Evolutionary conservation across 345 rosid species (phyloP).

Genomic region (Moringa oleifera): DNA sequence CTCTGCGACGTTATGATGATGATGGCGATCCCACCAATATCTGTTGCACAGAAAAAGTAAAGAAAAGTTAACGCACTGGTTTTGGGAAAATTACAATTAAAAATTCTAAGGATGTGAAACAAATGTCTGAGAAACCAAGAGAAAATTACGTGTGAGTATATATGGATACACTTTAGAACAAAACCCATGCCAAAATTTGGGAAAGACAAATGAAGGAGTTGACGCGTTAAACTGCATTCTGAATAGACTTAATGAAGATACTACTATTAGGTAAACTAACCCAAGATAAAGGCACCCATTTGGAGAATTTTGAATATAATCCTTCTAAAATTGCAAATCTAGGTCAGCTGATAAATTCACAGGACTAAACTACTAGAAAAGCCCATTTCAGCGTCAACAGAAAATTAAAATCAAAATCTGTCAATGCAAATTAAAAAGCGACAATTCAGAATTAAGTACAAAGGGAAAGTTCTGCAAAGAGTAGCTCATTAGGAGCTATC

Average conservation of each 20-base stretch:
- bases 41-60: conserved; percentile 7
- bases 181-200: not conserved
- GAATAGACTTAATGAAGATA: not conserved
- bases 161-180: not conserved
- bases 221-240: not conserved
- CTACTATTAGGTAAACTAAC: not conserved
- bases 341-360: too few species aligned
- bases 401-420: too few species aligned
- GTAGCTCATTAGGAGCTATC: not conserved
- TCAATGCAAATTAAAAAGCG: not conserved
- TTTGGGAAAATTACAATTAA: conserved; percentile 7
- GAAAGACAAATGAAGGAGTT: not conserved
- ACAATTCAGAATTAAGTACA: conserved; percentile 9
- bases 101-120: not conserved
- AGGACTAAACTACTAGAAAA: too few species aligned
- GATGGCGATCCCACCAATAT: not conserved
- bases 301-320: not conserved
- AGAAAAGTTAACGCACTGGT: not conserved
- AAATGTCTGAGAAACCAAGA: not conserved
- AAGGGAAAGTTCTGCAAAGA: not conserved
- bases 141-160: too few species aligned
- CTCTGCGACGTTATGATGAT: not conserved
- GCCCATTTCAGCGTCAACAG: too few species aligned
- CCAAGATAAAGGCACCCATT: not conserved
- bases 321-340: not conserved